Evolutionary conservation across 169 alveolate genomes (phyloP).

Genomic region (Eimeria praecox): DNA sequence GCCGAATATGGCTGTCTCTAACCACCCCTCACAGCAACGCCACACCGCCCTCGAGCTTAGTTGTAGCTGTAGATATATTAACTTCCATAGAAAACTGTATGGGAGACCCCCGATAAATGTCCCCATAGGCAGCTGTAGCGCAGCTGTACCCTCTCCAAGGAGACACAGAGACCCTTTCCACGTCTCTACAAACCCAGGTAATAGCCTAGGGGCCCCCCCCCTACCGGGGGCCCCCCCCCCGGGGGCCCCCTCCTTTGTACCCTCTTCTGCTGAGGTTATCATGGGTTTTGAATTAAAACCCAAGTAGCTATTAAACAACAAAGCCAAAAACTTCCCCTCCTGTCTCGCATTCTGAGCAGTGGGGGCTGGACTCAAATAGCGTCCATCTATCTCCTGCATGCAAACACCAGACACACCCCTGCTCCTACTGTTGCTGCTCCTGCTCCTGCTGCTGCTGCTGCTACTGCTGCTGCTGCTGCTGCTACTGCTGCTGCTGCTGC

Average conservation of each 20-base stretch:
- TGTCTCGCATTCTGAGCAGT: conserved; percentile 88
- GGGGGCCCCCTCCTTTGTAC: not conserved
- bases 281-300: too few relatives aligned
- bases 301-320: conserved; percentile 71
- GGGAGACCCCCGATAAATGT: conserved; percentile 68
- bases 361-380: conserved; percentile 86
- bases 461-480: too few relatives aligned
- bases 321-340: conserved; percentile 84
- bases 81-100: conserved; percentile 35
- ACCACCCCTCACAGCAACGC: conserved; percentile 48
- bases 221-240: conserved; percentile 40
- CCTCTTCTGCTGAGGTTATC: too few relatives aligned
- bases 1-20: conserved; percentile 2
- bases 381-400: conserved; percentile 80
- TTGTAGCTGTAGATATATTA: conserved; percentile 55
- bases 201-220: not conserved
- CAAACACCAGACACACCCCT: too few relatives aligned
- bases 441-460: too few relatives aligned
- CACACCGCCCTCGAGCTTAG: conserved; percentile 1
- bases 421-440: too few relatives aligned
- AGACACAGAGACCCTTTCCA: conserved; percentile 38
- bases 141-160: conserved; percentile 49
- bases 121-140: conserved; percentile 41
- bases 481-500: too few relatives aligned
- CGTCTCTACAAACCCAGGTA: conserved; percentile 44